Base-by-base conservation (phyloP, 768 basidiomycete genomes). In the Fistulinella prunicolor region DNA sequence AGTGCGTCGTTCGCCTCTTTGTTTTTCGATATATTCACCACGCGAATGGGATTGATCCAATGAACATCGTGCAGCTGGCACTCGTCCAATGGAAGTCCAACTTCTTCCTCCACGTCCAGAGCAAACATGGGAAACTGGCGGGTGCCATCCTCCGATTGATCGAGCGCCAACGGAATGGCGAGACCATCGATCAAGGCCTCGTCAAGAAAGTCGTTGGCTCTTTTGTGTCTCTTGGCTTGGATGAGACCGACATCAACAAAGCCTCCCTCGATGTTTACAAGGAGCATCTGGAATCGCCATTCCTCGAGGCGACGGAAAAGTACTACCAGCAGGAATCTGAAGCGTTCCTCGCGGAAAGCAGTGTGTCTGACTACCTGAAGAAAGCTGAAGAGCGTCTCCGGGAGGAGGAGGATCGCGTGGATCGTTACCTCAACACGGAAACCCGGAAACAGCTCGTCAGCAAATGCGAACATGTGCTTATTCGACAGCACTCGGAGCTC, bases 151-250 rank as follows among this genome's bases (percentile, higher is more conserved):
- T 98, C 38, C 80, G 86, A 45, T 76, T 97, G 42, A 92, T 99
- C 58, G 94, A 98, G 71, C 80, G 80, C 34, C 94, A 98, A 68
- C 77, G 96, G 56, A 91, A 97, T 61, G 96, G 96, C 30, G 91
- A 96, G 60, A 82, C 81, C 19, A 93, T 97, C 62, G 94, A 97
- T 64, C 90, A 93, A 55, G 84, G 87, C 28, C 77, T 97, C 28
- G 81, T 97, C 51, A 97, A 94, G 75, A 90, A 89, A 66, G 91
- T 96, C 56, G 84, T 98, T 47, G 93, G 95, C 58, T 94, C 90
- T 12, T 90, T 97, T 59, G 87, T 98, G 21, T 94, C 93, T 3
- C 84, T 98, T 19, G 95, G 96, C 29, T 73, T 98, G 36, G 94
- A 99, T 63, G 91, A 95, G 60, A 76, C 79, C 38, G 92, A 98